Evolutionary conservation across 2,329 filamentous ascomycete genomes (phyloP).

Genomic region (Pezicula carpinea): DNA sequence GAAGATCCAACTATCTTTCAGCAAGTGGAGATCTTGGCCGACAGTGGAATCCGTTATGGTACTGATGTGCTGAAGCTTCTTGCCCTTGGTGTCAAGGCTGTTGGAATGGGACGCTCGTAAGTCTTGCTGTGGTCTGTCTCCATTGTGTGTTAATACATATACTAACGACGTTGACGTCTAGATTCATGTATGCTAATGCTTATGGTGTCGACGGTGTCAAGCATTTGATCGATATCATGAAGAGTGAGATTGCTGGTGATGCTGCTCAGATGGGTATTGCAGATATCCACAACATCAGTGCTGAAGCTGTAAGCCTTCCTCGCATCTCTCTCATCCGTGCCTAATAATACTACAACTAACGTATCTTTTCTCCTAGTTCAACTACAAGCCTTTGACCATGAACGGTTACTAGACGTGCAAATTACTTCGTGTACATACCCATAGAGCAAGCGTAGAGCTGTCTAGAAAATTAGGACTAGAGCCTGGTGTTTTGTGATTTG

Average conservation of each 20-base stretch:
- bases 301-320: background rate
- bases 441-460: too few relatives aligned
- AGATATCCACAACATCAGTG: background rate
- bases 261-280: background rate
- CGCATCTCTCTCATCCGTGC: background rate
- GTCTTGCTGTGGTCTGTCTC: background rate
- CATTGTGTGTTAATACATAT: background rate
- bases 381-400: background rate
- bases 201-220: background rate
- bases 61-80: constrained; percentile 60
- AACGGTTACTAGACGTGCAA: background rate
- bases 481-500: too few relatives aligned
- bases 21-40: constrained; percentile 54
- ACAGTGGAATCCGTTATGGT: constrained; percentile 56
- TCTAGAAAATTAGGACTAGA: too few relatives aligned
- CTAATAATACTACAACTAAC: background rate
- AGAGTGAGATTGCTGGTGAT: background rate
- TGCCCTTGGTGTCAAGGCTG: constrained; percentile 55
- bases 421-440: too few relatives aligned
- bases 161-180: background rate
- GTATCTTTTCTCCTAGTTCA: background rate
- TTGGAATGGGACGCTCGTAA: constrained; percentile 43
- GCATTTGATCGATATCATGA: background rate
- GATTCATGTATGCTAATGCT: constrained; percentile 1
- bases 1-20: constrained; percentile 53